These are phyloP conservation scores for Hermanozyma aechmeae DNA, from an alignment of 805 yeast genomes.

Conservation along the genomic window DNA sequence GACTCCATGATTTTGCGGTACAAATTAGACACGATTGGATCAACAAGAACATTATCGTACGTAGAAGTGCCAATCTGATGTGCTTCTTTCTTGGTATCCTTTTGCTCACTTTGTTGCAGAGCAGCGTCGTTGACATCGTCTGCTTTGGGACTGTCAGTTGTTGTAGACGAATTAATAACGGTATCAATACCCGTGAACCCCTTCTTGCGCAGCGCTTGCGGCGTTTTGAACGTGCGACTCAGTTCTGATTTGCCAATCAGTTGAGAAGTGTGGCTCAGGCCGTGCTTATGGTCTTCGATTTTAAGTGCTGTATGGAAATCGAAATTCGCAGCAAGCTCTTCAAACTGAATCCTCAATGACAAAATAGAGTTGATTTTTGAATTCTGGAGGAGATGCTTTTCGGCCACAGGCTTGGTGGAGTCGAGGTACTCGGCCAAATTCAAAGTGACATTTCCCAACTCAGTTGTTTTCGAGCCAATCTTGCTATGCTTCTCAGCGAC, in stretches of 20 bases:
- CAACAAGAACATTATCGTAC: constrained; percentile 21
- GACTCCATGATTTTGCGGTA: constrained; percentile 48
- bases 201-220: constrained; percentile 30
- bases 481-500: constrained; percentile 17
- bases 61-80: neutral
- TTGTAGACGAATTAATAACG: too few relatives aligned
- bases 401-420: constrained; percentile 49
- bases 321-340: constrained; percentile 26
- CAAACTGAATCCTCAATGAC: constrained; percentile 47
- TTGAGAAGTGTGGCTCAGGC: constrained; percentile 1
- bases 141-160: too few relatives aligned
- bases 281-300: constrained; percentile 17
- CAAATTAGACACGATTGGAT: constrained; percentile 41
- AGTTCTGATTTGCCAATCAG: neutral
- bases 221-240: constrained; percentile 19
- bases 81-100: neutral
- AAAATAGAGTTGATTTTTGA: constrained; percentile 81
- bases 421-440: constrained; percentile 47
- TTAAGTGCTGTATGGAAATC: constrained; percentile 36
- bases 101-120: neutral
- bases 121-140: neutral
- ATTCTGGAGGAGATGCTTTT: constrained; percentile 62
- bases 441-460: constrained; percentile 57
- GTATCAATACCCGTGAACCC: constrained; percentile 45
- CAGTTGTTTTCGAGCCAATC: constrained; percentile 19